Evolutionary conservation across 228 moss, liverwort and hornwort genomes (phyloP), one percentile per base, ranked within the genome.

Genomic region (Sphagnum magellanicum): DNA sequence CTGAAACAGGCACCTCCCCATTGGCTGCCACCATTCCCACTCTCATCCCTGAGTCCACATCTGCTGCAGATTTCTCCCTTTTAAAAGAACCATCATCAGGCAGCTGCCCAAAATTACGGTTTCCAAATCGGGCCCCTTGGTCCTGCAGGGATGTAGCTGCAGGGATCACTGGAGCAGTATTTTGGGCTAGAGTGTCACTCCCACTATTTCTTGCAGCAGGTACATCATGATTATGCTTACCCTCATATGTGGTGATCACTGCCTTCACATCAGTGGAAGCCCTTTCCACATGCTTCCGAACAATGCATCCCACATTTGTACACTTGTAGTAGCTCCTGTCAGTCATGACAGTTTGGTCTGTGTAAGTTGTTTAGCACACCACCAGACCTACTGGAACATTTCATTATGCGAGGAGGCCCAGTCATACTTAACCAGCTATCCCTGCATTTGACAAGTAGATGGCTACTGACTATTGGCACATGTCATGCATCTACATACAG

Each of bases 301-400:
- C 98, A 6, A 88, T 94, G 59, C 98, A 98, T 66, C 84, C 81
- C 72, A 86, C 58, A 66, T 98, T 89, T 57, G 98, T 98, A 74
- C 98, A 98, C 71, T 98, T 98, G 77, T 98, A 98, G 65, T 98
- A 98, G 80, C 98, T 98, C 94, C 98, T 98, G 81, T 61, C 79
- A 52, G 58, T 17, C 68, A 74, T 51, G 65, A 55, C 59, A 73
- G 52, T 9, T 32, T 32, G 32, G 32, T 32, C 32, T 32, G 32
- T 32, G 32, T 32, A 32, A 32, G 32, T 32, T 32, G 32, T 32
- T 2, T 49, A 68, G 9, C 32, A 70, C 48, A 60, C 51, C 53
- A 66, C 69, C 71, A 81, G 73, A 48, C 55, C 61, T 52, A 47
- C 64, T 72, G 47, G 9, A 52, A 52, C 63, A 64, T 73, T 49